These are phyloP conservation scores for Plantago major DNA, from an alignment of 257 asterid genomes.

Conservation along the genomic window DNA sequence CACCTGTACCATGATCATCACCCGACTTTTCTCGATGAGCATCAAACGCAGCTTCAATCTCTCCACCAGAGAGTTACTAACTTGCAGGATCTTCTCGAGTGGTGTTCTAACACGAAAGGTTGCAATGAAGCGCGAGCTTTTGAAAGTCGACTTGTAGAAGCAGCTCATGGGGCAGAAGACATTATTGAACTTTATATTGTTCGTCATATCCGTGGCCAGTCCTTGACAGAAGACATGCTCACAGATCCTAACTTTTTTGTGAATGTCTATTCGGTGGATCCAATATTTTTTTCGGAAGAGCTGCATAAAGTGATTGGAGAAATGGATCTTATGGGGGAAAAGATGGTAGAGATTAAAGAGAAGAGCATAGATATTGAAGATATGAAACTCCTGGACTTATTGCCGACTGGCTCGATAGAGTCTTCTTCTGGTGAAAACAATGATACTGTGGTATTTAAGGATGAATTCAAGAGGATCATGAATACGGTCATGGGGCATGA, in stretches of 20 bases:
- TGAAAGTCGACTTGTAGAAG: neutral
- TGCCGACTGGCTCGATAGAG: neutral
- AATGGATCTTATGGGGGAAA: neutral
- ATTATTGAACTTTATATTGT: neutral
- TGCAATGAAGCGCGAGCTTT: neutral
- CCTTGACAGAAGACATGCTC: neutral
- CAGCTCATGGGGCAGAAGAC: neutral
- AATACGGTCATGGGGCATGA: neutral
- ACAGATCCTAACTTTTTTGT: neutral
- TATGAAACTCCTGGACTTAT: neutral
- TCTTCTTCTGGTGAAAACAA: neutral
- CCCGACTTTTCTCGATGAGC: neutral
- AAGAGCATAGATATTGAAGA: neutral
- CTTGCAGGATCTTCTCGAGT: neutral
- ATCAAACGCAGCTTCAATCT: neutral
- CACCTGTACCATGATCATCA: neutral
- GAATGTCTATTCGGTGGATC: neutral
- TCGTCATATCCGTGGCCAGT: neutral
- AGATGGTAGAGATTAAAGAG: neutral
- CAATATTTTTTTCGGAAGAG: neutral
- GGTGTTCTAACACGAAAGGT: neutral
- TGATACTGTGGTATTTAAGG: neutral
- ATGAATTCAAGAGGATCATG: neutral
- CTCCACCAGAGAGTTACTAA: neutral
- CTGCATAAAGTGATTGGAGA: neutral